Percentiles rank a stretch among this genome's conserved stretches.
Evolutionary conservation across 495 filamentous ascomycete species (phyloP).

Genomic region (Beverwykella pulmonaria): DNA sequence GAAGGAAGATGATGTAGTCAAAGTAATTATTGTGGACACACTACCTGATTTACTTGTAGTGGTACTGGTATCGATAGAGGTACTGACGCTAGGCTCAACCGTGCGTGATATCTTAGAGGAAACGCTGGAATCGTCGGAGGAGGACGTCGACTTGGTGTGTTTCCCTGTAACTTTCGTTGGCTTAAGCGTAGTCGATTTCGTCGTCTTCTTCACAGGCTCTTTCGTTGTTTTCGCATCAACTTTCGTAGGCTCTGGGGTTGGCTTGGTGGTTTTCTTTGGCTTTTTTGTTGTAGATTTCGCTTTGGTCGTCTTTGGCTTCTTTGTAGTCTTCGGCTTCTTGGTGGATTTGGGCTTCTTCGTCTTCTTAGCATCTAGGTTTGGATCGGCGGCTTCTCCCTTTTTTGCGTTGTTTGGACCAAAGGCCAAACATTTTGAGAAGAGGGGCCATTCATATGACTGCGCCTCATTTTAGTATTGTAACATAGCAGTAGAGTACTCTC

Average conservation of each 20-base stretch:
- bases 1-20: not conserved
- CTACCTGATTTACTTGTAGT: not conserved
- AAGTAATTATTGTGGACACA: not conserved
- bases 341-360: slow-evolving; percentile 5
- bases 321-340: slow-evolving; percentile 7
- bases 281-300: not conserved
- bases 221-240: not conserved
- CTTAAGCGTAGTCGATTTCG: not conserved
- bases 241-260: not conserved
- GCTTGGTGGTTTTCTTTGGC: not conserved
- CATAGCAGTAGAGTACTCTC: not conserved
- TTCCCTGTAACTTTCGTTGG: not conserved
- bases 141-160: not conserved
- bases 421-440: slow-evolving; percentile 25
- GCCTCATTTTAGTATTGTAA: not conserved
- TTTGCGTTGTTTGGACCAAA: slow-evolving; percentile 22
- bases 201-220: not conserved
- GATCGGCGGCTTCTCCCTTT: slow-evolving; percentile 1
- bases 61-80: not conserved
- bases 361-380: slow-evolving; percentile 7
- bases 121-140: too few species aligned
- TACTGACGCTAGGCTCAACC: too few species aligned
- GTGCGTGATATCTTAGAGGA: too few species aligned
- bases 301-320: slow-evolving; percentile 7
- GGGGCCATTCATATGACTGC: slow-evolving; percentile 20